Percentiles rank a stretch among this genome's conserved stretches.
These are phyloP conservation scores for Arabidopsis hybrid DNA, from an alignment of 441 rosid genomes.

Conservation along the genomic window DNA sequence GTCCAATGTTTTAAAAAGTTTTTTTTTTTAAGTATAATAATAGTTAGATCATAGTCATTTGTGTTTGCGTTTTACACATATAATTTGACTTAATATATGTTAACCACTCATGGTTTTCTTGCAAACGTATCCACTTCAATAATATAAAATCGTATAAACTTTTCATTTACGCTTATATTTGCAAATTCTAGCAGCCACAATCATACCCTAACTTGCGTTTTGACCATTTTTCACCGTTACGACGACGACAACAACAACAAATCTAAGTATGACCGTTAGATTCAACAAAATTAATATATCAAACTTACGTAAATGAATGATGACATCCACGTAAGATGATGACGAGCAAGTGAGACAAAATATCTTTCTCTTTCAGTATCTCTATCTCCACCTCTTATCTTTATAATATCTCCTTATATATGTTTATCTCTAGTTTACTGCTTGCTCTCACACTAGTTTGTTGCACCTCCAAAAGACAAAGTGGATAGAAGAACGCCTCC, in stretches of 20 bases:
- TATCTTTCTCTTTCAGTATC: not conserved
- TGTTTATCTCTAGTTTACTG: not conserved
- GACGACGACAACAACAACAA: not conserved
- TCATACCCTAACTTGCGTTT: not conserved
- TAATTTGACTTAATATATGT: not conserved
- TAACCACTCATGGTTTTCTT: not conserved
- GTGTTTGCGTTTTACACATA: not conserved
- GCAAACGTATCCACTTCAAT: not conserved
- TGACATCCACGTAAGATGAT: slow-evolving; percentile 4
- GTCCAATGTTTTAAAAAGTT: no score
- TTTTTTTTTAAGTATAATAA: no score
- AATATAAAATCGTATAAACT: not conserved
- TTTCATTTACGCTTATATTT: not conserved
- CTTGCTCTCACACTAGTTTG: slow-evolving; percentile 9
- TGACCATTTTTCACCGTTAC: not conserved
- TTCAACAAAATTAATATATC: slow-evolving; percentile 1
- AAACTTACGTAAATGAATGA: not conserved
- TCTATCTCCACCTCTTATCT: not conserved
- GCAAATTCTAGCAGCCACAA: not conserved
- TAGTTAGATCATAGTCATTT: not conserved
- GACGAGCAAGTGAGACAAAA: slow-evolving; percentile 33
- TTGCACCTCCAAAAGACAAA: slow-evolving; percentile 22
- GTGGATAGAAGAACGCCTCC: slow-evolving; percentile 17
- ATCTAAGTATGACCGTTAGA: slow-evolving; percentile 9
- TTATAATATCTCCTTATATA: slow-evolving; percentile 8